Evolutionary conservation across 495 filamentous ascomycete genomes (phyloP).

Genomic region (Aspergillus ostianus): DNA sequence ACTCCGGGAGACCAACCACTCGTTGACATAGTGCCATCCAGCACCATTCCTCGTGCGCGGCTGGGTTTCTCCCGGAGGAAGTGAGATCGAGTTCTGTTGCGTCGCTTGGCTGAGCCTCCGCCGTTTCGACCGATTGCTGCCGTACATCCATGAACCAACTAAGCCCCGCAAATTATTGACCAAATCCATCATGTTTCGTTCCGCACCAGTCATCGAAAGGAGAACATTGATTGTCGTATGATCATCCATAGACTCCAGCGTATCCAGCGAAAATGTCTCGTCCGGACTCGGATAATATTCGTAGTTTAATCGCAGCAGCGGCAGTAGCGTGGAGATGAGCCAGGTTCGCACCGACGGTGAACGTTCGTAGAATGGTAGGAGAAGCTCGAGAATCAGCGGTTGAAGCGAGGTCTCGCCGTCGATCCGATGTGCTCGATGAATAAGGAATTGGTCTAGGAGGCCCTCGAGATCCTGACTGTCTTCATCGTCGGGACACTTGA

Average conservation of each 20-base stretch:
- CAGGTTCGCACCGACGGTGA: conserved; percentile 66
- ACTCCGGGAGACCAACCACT: conserved; percentile 73
- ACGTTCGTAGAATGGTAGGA: conserved; percentile 72
- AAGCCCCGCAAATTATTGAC: conserved; percentile 72
- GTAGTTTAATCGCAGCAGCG: conserved; percentile 75
- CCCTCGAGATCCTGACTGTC: conserved; percentile 49
- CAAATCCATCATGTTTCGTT: conserved; percentile 44
- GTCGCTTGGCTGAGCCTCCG: conserved; percentile 46
- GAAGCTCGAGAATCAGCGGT: conserved; percentile 65
- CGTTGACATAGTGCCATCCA: conserved; percentile 77
- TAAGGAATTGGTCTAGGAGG: conserved; percentile 64
- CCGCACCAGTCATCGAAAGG: conserved; percentile 58
- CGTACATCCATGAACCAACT: conserved; percentile 81
- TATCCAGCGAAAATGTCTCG: conserved; percentile 57
- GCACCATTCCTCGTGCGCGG: conserved; percentile 19
- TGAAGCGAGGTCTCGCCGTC: conserved; percentile 78
- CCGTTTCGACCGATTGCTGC: conserved; percentile 60
- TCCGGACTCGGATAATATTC: conserved; percentile 72
- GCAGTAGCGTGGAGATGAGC: conserved; percentile 76
- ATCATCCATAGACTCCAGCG: conserved; percentile 54
- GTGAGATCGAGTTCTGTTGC: conserved; percentile 30
- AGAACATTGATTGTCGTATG: conserved; percentile 63
- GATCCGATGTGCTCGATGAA: conserved; percentile 72
- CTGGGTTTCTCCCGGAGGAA: conserved; percentile 23
- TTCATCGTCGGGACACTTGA: conserved; percentile 50